Percentiles rank a stretch among this genome's conserved stretches.
phyloP scores from a whole-genome alignment of 192 early-diverging fungal species.

The Podila epicladia region DNA sequence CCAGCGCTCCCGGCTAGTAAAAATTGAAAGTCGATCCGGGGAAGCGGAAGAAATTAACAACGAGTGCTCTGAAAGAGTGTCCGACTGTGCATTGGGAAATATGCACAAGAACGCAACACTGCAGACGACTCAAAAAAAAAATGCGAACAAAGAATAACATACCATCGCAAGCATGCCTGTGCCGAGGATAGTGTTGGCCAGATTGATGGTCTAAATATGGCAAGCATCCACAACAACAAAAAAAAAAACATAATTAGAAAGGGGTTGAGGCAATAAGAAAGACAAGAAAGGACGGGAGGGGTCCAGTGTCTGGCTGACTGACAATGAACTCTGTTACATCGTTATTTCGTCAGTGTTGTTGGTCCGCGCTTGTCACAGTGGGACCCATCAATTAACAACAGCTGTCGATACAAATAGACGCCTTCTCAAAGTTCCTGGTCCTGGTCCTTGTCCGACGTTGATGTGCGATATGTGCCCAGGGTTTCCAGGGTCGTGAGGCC shows the following conservation, averaged over 20 bases:
- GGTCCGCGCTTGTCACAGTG: too few relatives aligned
- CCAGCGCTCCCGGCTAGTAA: conserved; percentile 82
- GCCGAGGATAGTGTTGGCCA: conserved; percentile 97
- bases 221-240: background rate
- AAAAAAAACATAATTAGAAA: background rate
- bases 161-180: conserved; percentile 98
- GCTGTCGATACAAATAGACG: too few relatives aligned
- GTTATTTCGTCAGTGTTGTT: too few relatives aligned
- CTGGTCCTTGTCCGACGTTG: too few relatives aligned
- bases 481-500: too few relatives aligned
- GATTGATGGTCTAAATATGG: conserved; percentile 68
- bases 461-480: too few relatives aligned
- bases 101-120: background rate
- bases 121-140: background rate
- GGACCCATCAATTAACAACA: too few relatives aligned
- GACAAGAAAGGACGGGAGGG: background rate
- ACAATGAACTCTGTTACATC: too few relatives aligned
- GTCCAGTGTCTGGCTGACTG: background rate
- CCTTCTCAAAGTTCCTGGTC: too few relatives aligned
- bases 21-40: too few relatives aligned
- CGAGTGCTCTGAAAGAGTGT: background rate
- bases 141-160: conserved; percentile 5
- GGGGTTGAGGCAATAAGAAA: background rate
- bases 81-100: background rate
- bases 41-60: conserved; percentile 4